Conservation (phyloP, 768 basidiomycete genomes). For the Cyathus striatus region DNA sequence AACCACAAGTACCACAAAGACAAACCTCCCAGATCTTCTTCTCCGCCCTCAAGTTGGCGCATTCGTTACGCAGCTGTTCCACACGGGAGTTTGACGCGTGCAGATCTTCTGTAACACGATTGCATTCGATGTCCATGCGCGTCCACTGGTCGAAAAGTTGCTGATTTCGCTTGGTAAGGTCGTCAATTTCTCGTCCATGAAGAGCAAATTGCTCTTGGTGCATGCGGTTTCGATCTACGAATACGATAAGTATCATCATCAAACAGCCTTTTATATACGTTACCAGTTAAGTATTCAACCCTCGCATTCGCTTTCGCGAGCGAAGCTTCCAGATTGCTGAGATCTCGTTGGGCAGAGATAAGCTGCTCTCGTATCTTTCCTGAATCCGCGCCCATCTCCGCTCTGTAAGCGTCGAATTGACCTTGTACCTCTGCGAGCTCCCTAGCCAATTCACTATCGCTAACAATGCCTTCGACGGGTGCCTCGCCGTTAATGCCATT, state of each 20-base stretch:
- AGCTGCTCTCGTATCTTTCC: constrained; percentile 70
- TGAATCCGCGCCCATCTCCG: constrained; percentile 78
- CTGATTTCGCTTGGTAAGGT: constrained; percentile 61
- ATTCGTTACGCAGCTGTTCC: constrained; percentile 81
- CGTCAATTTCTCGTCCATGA: constrained; percentile 61
- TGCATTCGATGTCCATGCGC: constrained; percentile 70
- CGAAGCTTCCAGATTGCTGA: constrained; percentile 54
- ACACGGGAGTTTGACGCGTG: constrained; percentile 50
- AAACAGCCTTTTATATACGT: constrained; percentile 17
- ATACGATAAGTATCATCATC: constrained; percentile 5
- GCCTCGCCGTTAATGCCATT: constrained; percentile 15
- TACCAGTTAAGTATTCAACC: constrained; percentile 73
- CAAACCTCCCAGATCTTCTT: constrained; percentile 90
- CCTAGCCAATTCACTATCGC: constrained; percentile 35
- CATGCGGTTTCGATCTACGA: constrained; percentile 63
- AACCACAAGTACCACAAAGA: not conserved
- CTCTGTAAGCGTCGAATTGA: constrained; percentile 77
- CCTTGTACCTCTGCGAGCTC: constrained; percentile 70
- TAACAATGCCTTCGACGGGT: constrained; percentile 3
- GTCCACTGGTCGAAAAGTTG: constrained; percentile 71
- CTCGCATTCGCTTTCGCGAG: constrained; percentile 84
- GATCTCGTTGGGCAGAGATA: constrained; percentile 58
- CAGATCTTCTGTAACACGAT: constrained; percentile 64
- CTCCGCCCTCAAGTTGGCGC: constrained; percentile 86
- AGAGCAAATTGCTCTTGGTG: constrained; percentile 62